Evolutionary conservation across 2,329 filamentous ascomycete species (phyloP), one percentile per base, ranked within the genome.

Genomic region (Colletotrichum limetticola): DNA sequence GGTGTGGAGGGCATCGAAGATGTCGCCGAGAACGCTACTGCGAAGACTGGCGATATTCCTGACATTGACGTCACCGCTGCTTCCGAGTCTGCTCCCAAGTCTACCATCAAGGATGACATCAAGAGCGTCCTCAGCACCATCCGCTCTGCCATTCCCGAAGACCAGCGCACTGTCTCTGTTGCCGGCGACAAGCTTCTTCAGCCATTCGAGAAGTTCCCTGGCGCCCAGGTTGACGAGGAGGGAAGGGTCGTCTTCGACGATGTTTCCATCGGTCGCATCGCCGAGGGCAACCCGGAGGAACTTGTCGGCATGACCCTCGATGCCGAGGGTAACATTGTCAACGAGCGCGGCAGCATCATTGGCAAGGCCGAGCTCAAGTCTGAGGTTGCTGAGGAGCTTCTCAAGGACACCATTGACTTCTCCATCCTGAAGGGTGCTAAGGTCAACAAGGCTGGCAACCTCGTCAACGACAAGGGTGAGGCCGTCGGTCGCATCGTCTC

Each of bases 401-500:
- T 72, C 52, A 64, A 74, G 35, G 76, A 78, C 24, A 72, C 69
- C 1, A 68, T 85, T 12, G 88, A 90, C 76, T 86, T 85, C 68
- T 86, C 86, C 0, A 76, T 85, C 22, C 85, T 91, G 42, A 86
- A 88, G 71, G 86, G 85, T 70, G 85, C 85, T 80, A 89, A 86
- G 74, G 87, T 91, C 76, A 91, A 91, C 83, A 91, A 91, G 79
- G 78, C 82, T 11, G 89, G 89, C 63, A 90, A 91, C 66, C 84
- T 91, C 24, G 86, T 91, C 63, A 85, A 89, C 72, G 82, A 87
- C 11, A 83, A 87, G 49, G 87, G 87, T 28, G 83, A 87, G 55
- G 78, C 89, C 3, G 83, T 93, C 75, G 93, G 91, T 19, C 90
- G 89, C 58, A 85, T 95, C 14, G 82, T 90, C 42, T 88, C 92